Conservation (phyloP, 169 alveolate species). For the Perkinsus marinus region DNA sequence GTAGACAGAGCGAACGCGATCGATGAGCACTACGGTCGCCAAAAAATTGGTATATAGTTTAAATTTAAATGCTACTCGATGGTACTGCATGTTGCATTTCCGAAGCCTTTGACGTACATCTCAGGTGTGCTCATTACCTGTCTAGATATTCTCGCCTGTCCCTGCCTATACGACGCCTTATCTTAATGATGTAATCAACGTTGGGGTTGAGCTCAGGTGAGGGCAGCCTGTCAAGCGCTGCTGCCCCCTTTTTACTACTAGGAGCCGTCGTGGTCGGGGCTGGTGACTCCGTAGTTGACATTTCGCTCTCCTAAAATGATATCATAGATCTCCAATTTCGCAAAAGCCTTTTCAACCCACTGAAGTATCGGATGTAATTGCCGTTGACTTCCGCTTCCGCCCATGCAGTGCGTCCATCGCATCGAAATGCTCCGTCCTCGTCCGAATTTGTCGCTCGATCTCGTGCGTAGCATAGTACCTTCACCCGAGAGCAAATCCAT, state of each 20-base stretch:
- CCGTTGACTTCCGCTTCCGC: background rate
- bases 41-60: too few species aligned
- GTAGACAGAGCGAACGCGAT: too few species aligned
- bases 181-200: background rate
- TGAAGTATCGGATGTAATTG: background rate
- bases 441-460: background rate
- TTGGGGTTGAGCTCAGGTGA: background rate
- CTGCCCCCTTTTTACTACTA: background rate
- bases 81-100: too few species aligned
- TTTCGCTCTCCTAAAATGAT: background rate
- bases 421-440: background rate
- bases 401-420: background rate
- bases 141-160: background rate
- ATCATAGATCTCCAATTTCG: too few species aligned
- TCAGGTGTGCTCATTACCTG: too few species aligned
- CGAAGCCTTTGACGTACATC: too few species aligned
- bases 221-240: background rate
- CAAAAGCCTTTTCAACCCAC: too few species aligned
- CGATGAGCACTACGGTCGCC: too few species aligned
- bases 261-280: background rate
- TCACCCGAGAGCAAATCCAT: background rate
- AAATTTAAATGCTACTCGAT: too few species aligned
- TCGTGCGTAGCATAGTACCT: background rate
- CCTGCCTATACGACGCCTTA: background rate
- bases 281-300: background rate